phyloP scores from a whole-genome alignment of 805 yeast species.

The Suhomyces kilbournensis region DNA sequence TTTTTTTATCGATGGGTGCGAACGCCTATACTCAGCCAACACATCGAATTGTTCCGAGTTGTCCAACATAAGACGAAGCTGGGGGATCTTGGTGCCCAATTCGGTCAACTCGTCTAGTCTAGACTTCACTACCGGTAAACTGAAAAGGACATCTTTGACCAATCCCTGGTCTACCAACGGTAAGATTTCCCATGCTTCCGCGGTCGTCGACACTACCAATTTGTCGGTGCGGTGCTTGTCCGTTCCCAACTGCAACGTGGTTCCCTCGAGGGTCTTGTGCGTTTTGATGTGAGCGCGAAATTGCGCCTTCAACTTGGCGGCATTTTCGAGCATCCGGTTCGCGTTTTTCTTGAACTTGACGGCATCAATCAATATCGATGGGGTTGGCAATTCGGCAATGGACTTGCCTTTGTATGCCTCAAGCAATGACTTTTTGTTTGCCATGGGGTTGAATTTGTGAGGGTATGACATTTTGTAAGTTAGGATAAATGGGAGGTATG shows the following conservation, averaged over 20 bases:
- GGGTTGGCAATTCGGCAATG: slow-evolving; percentile 54
- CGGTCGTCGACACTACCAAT: slow-evolving; percentile 65
- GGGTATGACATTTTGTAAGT: slow-evolving; percentile 8
- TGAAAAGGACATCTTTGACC: slow-evolving; percentile 30
- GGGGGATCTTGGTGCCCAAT: slow-evolving; percentile 39
- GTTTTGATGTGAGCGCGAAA: slow-evolving; percentile 78
- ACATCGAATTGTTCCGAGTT: slow-evolving; percentile 52
- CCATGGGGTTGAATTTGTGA: slow-evolving; percentile 10
- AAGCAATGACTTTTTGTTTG: slow-evolving; percentile 22
- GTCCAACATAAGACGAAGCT: slow-evolving; percentile 60
- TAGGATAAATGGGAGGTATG: no score
- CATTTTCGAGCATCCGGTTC: slow-evolving; percentile 47
- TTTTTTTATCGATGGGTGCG: slow-evolving; percentile 22
- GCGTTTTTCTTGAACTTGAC: slow-evolving; percentile 43
- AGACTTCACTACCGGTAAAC: slow-evolving; percentile 48
- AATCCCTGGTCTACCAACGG: slow-evolving; percentile 39
- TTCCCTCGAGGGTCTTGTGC: slow-evolving; percentile 65
- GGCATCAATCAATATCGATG: slow-evolving; percentile 51
- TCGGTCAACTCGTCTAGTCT: slow-evolving; percentile 47
- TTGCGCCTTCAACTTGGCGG: slow-evolving; percentile 33
- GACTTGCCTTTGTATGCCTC: slow-evolving; percentile 38
- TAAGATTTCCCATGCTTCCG: slow-evolving; percentile 58
- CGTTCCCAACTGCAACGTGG: slow-evolving; percentile 52
- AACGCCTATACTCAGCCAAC: slow-evolving; percentile 36
- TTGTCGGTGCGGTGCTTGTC: slow-evolving; percentile 36